Evolutionary conservation across 148 eudicot genomes (phyloP).

Genomic region (Vaccinium darrowii): DNA sequence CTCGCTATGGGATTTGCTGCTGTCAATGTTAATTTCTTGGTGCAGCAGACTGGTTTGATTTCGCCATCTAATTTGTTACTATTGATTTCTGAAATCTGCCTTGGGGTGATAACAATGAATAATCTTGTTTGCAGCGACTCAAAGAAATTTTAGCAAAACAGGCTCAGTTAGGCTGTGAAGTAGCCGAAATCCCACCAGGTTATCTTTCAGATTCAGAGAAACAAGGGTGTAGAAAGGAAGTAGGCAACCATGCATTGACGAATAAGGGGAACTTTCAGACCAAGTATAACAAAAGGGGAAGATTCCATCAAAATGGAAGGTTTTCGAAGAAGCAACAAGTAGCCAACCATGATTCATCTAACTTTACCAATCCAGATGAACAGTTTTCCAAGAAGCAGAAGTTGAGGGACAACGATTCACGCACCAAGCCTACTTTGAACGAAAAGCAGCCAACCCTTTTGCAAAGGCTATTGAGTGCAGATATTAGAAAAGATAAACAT

Average conservation of each 20-base stretch:
- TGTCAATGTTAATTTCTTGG: neutral
- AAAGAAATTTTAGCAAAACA: slow-evolving; percentile 86
- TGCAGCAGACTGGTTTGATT: neutral
- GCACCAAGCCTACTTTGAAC: slow-evolving; percentile 9
- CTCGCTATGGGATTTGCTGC: neutral
- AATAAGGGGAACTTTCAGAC: slow-evolving; percentile 58
- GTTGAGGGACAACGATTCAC: slow-evolving; percentile 15
- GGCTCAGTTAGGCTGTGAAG: slow-evolving; percentile 88
- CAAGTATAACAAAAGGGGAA: slow-evolving; percentile 51
- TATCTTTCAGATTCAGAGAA: slow-evolving; percentile 63
- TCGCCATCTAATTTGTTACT: neutral
- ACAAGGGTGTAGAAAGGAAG: slow-evolving; percentile 32
- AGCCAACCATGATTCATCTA: slow-evolving; percentile 28
- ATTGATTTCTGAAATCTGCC: neutral
- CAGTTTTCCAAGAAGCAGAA: slow-evolving; percentile 35
- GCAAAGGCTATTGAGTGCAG: slow-evolving; percentile 69
- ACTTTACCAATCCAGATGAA: slow-evolving; percentile 20
- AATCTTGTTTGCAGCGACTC: slow-evolving; percentile 65
- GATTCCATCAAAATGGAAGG: slow-evolving; percentile 33
- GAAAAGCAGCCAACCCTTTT: slow-evolving; percentile 63
- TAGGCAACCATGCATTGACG: slow-evolving; percentile 25
- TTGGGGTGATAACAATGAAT: neutral
- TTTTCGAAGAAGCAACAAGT: slow-evolving; percentile 28
- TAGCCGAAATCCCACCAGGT: slow-evolving; percentile 82
- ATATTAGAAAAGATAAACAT: slow-evolving; percentile 57